These are phyloP conservation scores for Crassisporium funariophilum DNA, from an alignment of 768 basidiomycete genomes.

Conservation along the genomic window DNA sequence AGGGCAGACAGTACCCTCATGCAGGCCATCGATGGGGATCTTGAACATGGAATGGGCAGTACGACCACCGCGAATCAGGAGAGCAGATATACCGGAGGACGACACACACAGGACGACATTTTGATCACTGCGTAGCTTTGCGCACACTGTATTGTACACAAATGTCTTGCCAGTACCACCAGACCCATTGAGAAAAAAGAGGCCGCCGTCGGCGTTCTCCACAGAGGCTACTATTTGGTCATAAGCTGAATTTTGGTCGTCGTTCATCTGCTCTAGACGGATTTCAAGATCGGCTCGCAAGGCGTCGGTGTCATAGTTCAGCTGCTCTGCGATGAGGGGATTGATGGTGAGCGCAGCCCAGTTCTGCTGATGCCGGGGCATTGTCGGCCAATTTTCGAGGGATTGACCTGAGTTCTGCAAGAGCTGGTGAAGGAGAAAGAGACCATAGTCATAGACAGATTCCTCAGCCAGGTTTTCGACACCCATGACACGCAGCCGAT, in stretches of 20 bases:
- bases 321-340: constrained; percentile 34
- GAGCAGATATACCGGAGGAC: constrained; percentile 51
- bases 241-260: constrained; percentile 27
- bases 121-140: constrained; percentile 24
- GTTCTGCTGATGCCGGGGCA: constrained; percentile 31
- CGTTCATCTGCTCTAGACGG: constrained; percentile 20
- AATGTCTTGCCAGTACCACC: constrained; percentile 51
- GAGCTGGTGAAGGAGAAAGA: constrained; percentile 28
- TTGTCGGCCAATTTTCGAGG: constrained; percentile 27
- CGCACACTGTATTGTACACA: constrained; percentile 38
- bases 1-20: constrained; percentile 27
- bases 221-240: constrained; percentile 1
- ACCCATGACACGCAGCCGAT: constrained; percentile 18
- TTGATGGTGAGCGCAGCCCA: constrained; percentile 30
- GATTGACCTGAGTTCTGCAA: constrained; percentile 24
- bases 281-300: constrained; percentile 2
- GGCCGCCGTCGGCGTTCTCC: constrained; percentile 7
- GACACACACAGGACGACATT: constrained; percentile 48
- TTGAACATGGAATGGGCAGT: constrained; percentile 44
- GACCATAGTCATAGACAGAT: constrained; percentile 44
- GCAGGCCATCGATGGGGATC: constrained; percentile 39
- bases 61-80: constrained; percentile 33
- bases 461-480: constrained; percentile 27
- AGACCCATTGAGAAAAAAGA: constrained; percentile 46
- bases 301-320: constrained; percentile 24